Conservation (phyloP, 1,284 basidiomycete species). For the Microbotryum silenes-acaulis region DNA sequence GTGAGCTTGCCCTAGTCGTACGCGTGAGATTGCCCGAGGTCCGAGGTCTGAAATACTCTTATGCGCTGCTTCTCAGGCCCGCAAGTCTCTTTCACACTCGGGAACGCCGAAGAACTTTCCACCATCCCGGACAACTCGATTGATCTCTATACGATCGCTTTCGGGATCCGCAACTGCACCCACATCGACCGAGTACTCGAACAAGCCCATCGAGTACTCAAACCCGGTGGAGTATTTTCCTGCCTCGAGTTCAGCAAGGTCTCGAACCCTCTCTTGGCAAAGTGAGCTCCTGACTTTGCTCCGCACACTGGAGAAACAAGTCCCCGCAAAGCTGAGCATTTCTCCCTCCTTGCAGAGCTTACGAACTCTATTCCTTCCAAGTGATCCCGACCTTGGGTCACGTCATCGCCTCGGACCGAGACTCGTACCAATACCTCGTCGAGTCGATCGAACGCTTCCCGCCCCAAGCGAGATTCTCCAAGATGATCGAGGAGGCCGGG, state of each 20-base stretch:
- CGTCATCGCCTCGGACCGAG: slow-evolving; percentile 88
- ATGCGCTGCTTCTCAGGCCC: slow-evolving; percentile 55
- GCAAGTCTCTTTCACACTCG: slow-evolving; percentile 86
- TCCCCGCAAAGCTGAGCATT: neutral
- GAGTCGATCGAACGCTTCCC: slow-evolving; percentile 97
- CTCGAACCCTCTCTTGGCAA: slow-evolving; percentile 73
- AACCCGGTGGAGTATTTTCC: slow-evolving; percentile 91
- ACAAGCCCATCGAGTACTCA: slow-evolving; percentile 89
- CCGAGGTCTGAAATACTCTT: neutral
- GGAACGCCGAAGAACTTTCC: slow-evolving; percentile 80
- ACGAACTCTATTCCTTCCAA: slow-evolving; percentile 94
- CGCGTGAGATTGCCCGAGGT: slow-evolving; percentile 20
- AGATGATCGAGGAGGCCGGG: slow-evolving; percentile 54
- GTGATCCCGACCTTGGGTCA: slow-evolving; percentile 91
- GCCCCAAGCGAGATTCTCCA: slow-evolving; percentile 76
- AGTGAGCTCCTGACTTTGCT: slow-evolving; percentile 50
- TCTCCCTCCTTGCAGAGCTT: slow-evolving; percentile 52
- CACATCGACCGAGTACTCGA: slow-evolving; percentile 78
- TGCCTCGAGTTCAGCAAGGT: slow-evolving; percentile 97
- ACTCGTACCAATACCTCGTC: slow-evolving; percentile 93
- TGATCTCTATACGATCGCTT: slow-evolving; percentile 97
- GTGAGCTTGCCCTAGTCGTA: slow-evolving; percentile 49
- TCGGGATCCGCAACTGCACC: slow-evolving; percentile 97
- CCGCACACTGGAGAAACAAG: neutral
- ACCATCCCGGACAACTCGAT: slow-evolving; percentile 71